Evolutionary conservation across 345 rosid species (phyloP).

Genomic region (Eucalyptus victrix): DNA sequence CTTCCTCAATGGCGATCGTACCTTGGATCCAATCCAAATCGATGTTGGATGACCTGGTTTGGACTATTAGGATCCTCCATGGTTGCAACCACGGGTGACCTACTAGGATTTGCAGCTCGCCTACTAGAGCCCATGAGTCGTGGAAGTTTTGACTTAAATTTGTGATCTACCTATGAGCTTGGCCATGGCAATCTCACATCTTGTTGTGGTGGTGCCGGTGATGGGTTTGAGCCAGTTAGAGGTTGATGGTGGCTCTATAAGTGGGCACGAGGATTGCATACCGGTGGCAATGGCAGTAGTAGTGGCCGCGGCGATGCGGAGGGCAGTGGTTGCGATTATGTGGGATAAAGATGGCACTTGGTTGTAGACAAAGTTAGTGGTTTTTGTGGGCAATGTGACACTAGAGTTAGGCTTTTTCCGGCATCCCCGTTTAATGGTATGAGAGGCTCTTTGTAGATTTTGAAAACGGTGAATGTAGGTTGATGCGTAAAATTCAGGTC

Average conservation of each 20-base stretch:
- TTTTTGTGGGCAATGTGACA: neutral
- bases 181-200: neutral
- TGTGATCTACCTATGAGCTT: neutral
- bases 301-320: neutral
- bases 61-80: neutral
- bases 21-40: neutral
- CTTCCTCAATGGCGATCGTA: neutral
- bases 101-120: neutral
- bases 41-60: too few relatives aligned
- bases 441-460: neutral
- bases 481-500: neutral
- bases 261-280: neutral
- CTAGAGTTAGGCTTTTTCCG: neutral
- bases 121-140: neutral
- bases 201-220: neutral
- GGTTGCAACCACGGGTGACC: neutral
- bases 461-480: neutral
- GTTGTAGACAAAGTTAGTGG: neutral
- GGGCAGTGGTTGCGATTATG: neutral
- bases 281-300: neutral
- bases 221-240: neutral
- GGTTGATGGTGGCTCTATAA: neutral
- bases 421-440: neutral
- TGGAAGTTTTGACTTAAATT: neutral
- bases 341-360: neutral